Evolutionary conservation across 768 basidiomycete species (phyloP), one percentile per base, ranked within the genome.

Genomic region (Imleria badia): DNA sequence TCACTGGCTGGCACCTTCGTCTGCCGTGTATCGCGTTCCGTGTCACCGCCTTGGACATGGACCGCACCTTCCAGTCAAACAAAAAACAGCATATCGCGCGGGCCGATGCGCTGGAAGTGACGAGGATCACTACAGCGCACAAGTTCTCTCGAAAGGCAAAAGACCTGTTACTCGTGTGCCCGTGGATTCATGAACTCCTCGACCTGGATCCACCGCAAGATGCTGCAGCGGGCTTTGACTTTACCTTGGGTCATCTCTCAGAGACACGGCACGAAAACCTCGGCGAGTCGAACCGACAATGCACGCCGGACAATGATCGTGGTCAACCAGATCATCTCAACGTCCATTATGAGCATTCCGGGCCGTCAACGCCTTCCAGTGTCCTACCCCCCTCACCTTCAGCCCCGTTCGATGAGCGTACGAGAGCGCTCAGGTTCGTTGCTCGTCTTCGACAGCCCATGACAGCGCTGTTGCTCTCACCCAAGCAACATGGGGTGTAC

Each of bases 101-200:
- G 14, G 43, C 58, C 0, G 3, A 20, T 14, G 31, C 3, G 20
- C 49, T 56, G 17, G 38, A 52, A 19, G 15, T 5, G 11, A 46
- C 36, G 17, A 33, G 4, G 23, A 35, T 59, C 26, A 22, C 34
- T n/a, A 48, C 50, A 11, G 7, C 19, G 17, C 19, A 35, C 46
- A 52, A 19, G 26, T 9, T 51, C n/a, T 9, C 51, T 1, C 14
- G n/a, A n/a, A n/a, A n/a, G n/a, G n/a, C 22, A 13, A 43, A 54
- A n/a, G n/a, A 17, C 5, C 9, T 50, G 19, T 40, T 50, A 6
- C 60, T 60, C 8, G 51, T 45, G 13, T 53, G 48, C 14, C 58
- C 58, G 12, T 60, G 60, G 58, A 40, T 52, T 34, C 54, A 48
- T 13, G 51, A 45, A 34, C 48, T 58, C 49, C 48, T 50, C 23